Percentiles rank a stretch among this genome's conserved stretches.
These are phyloP conservation scores for Digitaria exilis DNA, from an alignment of 202 grass and related monocot species.

Conservation along the genomic window DNA sequence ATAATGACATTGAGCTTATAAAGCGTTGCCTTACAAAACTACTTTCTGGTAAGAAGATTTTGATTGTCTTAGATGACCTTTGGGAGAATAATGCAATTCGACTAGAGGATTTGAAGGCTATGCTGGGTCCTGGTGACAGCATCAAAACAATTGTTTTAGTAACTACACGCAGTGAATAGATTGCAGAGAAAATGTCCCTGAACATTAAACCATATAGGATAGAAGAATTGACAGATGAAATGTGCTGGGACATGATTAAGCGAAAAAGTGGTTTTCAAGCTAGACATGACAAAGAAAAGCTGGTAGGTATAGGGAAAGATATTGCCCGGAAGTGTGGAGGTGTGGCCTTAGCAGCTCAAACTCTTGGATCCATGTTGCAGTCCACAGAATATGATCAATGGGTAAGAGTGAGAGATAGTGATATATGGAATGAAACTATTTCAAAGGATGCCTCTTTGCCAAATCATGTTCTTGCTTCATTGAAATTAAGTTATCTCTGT, in stretches of 20 bases:
- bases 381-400: neutral
- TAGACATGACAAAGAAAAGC: neutral
- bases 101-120: neutral
- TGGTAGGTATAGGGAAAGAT: neutral
- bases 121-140: neutral
- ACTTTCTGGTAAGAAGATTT: neutral
- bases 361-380: neutral
- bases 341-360: neutral
- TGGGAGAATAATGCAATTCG: neutral
- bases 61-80: neutral
- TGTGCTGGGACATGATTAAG: neutral
- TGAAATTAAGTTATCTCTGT: neutral
- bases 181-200: too few relatives aligned
- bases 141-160: too few relatives aligned
- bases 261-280: neutral
- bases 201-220: too few relatives aligned
- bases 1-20: neutral
- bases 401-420: neutral
- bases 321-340: neutral
- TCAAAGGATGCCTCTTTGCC: neutral
- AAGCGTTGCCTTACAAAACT: neutral
- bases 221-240: neutral
- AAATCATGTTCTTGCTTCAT: neutral
- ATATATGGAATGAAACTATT: neutral
- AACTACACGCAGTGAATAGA: too few relatives aligned